These are phyloP conservation scores for Odontarrhena argentea DNA, from an alignment of 345 rosid genomes.

Conservation along the genomic window DNA sequence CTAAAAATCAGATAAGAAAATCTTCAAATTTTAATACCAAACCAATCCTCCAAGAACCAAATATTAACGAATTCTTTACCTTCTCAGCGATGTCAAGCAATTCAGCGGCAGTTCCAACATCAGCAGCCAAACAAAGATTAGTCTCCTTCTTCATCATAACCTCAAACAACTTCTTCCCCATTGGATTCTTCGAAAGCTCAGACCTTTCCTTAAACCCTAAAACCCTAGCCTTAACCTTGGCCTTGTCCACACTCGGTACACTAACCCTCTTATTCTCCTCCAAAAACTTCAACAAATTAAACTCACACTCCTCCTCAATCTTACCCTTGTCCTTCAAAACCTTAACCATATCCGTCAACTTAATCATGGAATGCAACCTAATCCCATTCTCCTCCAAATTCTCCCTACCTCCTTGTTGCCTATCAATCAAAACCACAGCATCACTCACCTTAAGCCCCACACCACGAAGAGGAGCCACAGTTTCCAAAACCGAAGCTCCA, in stretches of 20 bases:
- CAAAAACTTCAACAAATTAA: slow-evolving; percentile 60
- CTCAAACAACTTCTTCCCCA: slow-evolving; percentile 78
- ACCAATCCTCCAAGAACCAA: background rate
- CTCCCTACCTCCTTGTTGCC: slow-evolving; percentile 96
- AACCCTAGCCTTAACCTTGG: slow-evolving; percentile 46
- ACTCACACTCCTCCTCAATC: slow-evolving; percentile 65
- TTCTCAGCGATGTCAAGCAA: slow-evolving; percentile 88
- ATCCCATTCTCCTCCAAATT: slow-evolving; percentile 76
- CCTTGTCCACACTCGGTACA: slow-evolving; percentile 57
- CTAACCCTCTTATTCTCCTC: slow-evolving; percentile 77
- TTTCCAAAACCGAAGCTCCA: slow-evolving; percentile 91
- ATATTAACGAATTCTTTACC: slow-evolving; percentile 39
- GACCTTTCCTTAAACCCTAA: slow-evolving; percentile 68
- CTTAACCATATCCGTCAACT: slow-evolving; percentile 81
- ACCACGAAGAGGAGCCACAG: slow-evolving; percentile 75
- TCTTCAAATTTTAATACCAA: background rate
- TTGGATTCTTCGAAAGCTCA: slow-evolving; percentile 65
- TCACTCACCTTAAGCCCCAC: slow-evolving; percentile 80
- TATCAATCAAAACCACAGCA: slow-evolving; percentile 85
- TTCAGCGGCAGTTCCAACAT: slow-evolving; percentile 87
- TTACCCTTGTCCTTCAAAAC: slow-evolving; percentile 81
- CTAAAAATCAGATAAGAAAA: background rate
- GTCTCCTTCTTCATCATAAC: slow-evolving; percentile 85
- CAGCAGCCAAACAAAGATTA: slow-evolving; percentile 93
- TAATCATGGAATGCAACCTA: slow-evolving; percentile 68